Conservation (phyloP, 2,329 filamentous ascomycete genomes). For the Pseudogymnoascus sp. region DNA sequence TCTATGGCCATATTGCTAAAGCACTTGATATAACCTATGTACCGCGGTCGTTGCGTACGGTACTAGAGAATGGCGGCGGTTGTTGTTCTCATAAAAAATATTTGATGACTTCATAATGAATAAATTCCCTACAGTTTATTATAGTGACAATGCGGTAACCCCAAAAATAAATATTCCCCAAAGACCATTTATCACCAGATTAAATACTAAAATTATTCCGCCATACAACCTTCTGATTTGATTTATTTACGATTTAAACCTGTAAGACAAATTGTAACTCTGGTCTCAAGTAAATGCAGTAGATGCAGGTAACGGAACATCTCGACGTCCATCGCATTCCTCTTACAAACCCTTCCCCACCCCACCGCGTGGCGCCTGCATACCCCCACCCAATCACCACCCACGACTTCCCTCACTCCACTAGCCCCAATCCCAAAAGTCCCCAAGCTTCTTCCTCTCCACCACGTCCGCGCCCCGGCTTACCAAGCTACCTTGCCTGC, state of each 20-base stretch:
- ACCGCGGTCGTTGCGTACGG: neutral
- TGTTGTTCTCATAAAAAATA: slow-evolving; percentile 11
- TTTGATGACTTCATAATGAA: slow-evolving; percentile 12
- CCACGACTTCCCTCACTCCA: neutral
- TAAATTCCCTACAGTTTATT: neutral
- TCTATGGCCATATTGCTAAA: slow-evolving; percentile 9
- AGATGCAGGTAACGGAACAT: neutral
- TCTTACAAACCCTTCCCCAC: slow-evolving; percentile 6
- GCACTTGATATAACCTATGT: slow-evolving; percentile 10
- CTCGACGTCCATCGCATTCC: neutral
- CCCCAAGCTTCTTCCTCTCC: slow-evolving; percentile 5
- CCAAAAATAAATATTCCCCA: neutral
- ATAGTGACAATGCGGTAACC: neutral
- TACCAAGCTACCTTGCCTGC: slow-evolving; percentile 9
- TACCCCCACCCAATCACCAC: neutral
- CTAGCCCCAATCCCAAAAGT: neutral
- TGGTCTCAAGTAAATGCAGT: neutral
- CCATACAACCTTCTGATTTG: neutral
- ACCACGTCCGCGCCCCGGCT: slow-evolving; percentile 3
- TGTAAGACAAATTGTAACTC: neutral
- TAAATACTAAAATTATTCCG: neutral
- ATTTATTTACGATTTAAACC: neutral
- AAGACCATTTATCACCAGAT: neutral
- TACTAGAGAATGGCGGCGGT: slow-evolving; percentile 7
- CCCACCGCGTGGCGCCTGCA: slow-evolving; percentile 4